These are phyloP conservation scores for Jasminum sambac DNA, from an alignment of 257 asterid genomes.

Conservation along the genomic window DNA sequence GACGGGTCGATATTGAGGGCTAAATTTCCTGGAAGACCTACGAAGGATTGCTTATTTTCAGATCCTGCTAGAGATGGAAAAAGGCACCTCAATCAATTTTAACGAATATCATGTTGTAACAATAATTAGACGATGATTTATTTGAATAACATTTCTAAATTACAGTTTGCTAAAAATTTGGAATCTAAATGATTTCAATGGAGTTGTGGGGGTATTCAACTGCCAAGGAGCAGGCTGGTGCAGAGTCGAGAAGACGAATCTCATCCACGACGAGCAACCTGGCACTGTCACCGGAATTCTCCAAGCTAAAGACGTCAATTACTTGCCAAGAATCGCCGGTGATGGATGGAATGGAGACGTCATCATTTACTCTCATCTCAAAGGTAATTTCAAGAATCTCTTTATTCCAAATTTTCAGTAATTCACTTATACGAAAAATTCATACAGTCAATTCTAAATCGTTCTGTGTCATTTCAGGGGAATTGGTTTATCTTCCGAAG, in stretches of 20 bases:
- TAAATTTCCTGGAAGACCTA: constrained; percentile 89
- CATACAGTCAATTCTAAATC: neutral
- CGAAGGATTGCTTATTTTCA: constrained; percentile 84
- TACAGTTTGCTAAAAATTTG: constrained; percentile 80
- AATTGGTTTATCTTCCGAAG: constrained; percentile 59
- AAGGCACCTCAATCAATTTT: constrained; percentile 34
- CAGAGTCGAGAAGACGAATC: constrained; percentile 58
- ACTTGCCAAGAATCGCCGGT: constrained; percentile 65
- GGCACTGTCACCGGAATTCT: constrained; percentile 62
- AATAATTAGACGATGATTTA: neutral
- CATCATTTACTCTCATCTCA: constrained; percentile 61
- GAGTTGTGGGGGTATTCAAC: constrained; percentile 73
- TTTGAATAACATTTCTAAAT: constrained; percentile 9
- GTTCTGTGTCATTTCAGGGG: constrained; percentile 42
- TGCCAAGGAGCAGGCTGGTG: constrained; percentile 95
- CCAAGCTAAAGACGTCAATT: constrained; percentile 66
- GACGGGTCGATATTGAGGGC: constrained; percentile 86
- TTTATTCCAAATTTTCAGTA: too few species aligned
- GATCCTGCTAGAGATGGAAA: constrained; percentile 95
- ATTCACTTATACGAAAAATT: neutral
- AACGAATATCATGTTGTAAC: neutral
- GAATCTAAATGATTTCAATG: constrained; percentile 72
- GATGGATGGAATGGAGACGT: constrained; percentile 66
- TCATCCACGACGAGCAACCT: constrained; percentile 72
- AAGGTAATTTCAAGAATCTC: constrained; percentile 37